Conservation (phyloP, 176 grass and related monocot genomes). For the Eleusine coracana region DNA sequence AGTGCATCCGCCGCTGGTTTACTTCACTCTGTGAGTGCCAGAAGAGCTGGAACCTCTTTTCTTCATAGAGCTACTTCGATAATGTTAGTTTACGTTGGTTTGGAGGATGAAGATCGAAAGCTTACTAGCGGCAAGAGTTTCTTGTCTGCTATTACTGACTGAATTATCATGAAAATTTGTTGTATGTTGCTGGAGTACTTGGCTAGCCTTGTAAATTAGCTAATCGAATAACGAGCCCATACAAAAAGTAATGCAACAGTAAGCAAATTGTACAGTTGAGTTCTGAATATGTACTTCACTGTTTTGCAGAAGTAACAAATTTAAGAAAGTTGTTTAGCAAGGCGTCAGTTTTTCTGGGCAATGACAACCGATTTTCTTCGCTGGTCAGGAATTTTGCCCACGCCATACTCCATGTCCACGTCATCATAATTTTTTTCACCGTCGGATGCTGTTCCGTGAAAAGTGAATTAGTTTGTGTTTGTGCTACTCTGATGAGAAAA, state of each 20-base stretch:
- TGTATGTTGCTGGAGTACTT: not conserved
- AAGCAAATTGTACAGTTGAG: constrained; percentile 8
- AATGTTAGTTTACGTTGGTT: not conserved
- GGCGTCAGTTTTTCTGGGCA: no score
- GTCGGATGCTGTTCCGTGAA: no score
- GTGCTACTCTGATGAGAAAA: no score
- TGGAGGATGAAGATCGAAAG: constrained; percentile 12
- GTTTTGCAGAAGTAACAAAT: no score
- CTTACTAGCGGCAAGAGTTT: not conserved
- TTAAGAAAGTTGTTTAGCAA: no score
- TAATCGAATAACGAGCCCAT: constrained; percentile 3
- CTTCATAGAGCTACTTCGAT: not conserved
- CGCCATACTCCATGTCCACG: no score
- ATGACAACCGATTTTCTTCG: no score
- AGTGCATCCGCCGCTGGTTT: constrained; percentile 49
- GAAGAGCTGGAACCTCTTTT: constrained; percentile 31
- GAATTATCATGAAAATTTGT: not conserved
- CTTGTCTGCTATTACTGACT: not conserved
- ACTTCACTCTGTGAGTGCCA: constrained; percentile 70
- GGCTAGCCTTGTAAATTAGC: constrained; percentile 25
- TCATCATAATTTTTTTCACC: no score
- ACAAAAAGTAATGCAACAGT: not conserved
- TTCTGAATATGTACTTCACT: no score
- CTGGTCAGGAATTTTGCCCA: no score
- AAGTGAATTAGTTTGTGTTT: no score